Base-by-base conservation (phyloP, 176 grass and related monocot species). In the Canna indica region DNA sequence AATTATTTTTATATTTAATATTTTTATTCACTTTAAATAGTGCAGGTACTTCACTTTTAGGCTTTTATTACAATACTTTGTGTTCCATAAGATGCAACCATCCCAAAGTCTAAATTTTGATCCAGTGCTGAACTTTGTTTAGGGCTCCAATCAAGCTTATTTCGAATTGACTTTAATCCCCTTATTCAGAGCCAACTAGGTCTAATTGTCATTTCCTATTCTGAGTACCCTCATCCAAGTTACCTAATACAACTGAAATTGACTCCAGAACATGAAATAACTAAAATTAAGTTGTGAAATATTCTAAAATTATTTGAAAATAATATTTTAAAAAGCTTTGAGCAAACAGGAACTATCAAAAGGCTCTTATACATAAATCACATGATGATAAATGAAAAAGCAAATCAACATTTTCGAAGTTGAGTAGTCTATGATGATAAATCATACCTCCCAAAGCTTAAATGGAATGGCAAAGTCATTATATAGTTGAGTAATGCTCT, bases 401-500 rank as follows among this genome's bases (percentile, higher is more conserved):
- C 10, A 31, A 31, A 45, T 2, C 35, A 20, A 5, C 67, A 70
- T 28, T 30, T 70, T 70, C 18, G 32, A 70, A 50, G 8, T 22
- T n/a, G n/a, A n/a, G n/a, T n/a, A n/a, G n/a, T n/a, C n/a, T n/a
- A n/a, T n/a, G n/a, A n/a, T n/a, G n/a, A n/a, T n/a, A n/a, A n/a
- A 78, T 3, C 71, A 24, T 88, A 97, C 93, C 93, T 92, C 93
- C 88, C 88, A 97, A 74, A 92, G 84, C 69, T 85, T 81, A 85
- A 87, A 97, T 3, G 84, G 93, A 83, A 97, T 74, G 59, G 89
- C 88, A 80, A 83, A 97, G 32, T 92, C 93, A 67, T 90, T 97
- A 64, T 97, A 97, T 25, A 97, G 77, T 59, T 92, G 93, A 83
- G 86, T 97, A 63, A 97, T 92, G 74, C 93, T 97, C 93, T 85